Evolutionary conservation across 495 filamentous ascomycete species (phyloP).

Genomic region (Penicillium cinerascens): DNA sequence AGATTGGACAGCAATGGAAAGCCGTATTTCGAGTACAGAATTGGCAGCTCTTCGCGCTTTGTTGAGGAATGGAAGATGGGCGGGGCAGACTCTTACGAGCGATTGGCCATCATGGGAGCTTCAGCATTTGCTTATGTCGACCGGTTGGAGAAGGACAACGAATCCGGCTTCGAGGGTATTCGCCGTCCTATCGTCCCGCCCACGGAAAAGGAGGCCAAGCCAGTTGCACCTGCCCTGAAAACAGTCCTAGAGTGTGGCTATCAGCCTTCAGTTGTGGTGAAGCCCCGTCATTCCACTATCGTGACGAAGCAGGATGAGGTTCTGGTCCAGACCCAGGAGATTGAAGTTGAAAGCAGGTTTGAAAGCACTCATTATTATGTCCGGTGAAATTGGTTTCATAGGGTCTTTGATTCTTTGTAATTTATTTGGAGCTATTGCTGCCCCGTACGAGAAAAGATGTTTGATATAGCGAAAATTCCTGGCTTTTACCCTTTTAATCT

Average conservation of each 20-base stretch:
- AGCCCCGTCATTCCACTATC: not conserved
- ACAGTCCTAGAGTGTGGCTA: not conserved
- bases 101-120: constrained; percentile 15
- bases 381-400: not conserved
- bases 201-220: not conserved
- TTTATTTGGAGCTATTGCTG: not conserved
- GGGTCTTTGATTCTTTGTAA: not conserved
- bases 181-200: not conserved
- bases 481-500: no score
- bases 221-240: not conserved
- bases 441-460: no score
- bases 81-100: constrained; percentile 19
- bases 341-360: not conserved
- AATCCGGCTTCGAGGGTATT: not conserved
- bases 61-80: constrained; percentile 22
- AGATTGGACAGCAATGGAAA: constrained; percentile 6
- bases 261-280: not conserved
- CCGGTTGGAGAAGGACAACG: constrained; percentile 5
- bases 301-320: not conserved
- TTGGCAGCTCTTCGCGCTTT: constrained; percentile 3
- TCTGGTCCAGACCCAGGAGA: not conserved
- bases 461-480: no score
- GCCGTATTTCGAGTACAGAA: constrained; percentile 11
- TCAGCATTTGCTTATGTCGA: constrained; percentile 19
- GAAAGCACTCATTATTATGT: not conserved